Conservation (phyloP, 805 yeast genomes). For the Candida wancherniae region DNA sequence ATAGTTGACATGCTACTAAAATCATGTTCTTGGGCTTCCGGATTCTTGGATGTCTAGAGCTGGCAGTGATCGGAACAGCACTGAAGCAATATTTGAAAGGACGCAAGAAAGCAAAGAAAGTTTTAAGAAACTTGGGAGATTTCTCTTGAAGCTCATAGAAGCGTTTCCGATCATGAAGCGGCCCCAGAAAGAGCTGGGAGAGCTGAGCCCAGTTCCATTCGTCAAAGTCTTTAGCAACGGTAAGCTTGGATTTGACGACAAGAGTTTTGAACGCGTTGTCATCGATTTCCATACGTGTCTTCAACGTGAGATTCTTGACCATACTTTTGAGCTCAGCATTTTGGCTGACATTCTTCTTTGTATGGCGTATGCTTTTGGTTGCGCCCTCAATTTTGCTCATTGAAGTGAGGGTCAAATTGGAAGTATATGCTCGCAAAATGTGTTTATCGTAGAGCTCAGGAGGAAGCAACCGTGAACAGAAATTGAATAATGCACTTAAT, state of each 20-base stretch:
- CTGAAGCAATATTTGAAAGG: conserved; percentile 84
- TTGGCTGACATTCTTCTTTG: neutral
- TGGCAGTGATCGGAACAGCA: conserved; percentile 18
- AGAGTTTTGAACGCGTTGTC: conserved; percentile 64
- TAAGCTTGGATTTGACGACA: conserved; percentile 63
- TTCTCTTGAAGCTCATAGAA: conserved; percentile 69
- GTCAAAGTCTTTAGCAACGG: conserved; percentile 70
- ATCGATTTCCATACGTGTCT: conserved; percentile 37
- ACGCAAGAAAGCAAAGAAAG: conserved; percentile 79
- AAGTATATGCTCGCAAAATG: conserved; percentile 8
- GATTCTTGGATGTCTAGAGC: conserved; percentile 15
- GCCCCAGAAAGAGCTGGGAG: conserved; percentile 73
- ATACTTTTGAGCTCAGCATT: conserved; percentile 17
- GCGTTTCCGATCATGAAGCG: conserved; percentile 64
- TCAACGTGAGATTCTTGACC: conserved; percentile 19
- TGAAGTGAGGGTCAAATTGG: conserved; percentile 10
- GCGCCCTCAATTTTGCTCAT: conserved; percentile 14
- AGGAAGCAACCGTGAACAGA: conserved; percentile 55
- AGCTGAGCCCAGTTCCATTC: conserved; percentile 88
- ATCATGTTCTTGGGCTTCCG: conserved; percentile 55
- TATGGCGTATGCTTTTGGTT: conserved; percentile 7
- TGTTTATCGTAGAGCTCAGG: conserved; percentile 28
- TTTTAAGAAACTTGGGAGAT: conserved; percentile 80
- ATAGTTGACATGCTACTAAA: conserved; percentile 68
- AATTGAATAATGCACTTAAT: conserved; percentile 54